Base-by-base conservation (phyloP, 2,329 filamentous ascomycete genomes). In the Ophiostoma ulmi region DNA sequence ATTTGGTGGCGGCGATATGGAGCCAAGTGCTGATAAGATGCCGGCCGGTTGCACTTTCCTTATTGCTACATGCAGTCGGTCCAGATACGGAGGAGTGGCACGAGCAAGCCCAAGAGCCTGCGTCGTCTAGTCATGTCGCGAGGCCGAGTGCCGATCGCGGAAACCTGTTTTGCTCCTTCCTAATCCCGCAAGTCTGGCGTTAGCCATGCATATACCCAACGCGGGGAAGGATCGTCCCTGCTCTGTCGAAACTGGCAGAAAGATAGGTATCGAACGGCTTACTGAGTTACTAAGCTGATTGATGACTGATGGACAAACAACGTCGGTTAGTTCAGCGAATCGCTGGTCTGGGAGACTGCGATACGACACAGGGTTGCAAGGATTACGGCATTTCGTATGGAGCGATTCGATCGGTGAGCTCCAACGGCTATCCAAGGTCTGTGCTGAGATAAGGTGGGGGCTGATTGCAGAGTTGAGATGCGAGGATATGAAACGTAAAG, bases 151-250 rank as follows among this genome's bases (percentile, higher is more conserved):
- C 10, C 52, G 52, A 58, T 58, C 52, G 11, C 22, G 52, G 52
- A 58, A 58, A 58, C 52, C 52, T 58, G 52, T 14, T 44, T 58
- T 58, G 8, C 52, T 58, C 52, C 52, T 58, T 58, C 52, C 52
- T 58, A 58, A 58, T 58, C n/a, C 52, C 52, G 52, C 52, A 58
- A 58, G 52, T 5, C 52, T 58, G 52, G 52, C 52, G 52, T 31
- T 58, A 58, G 13, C 44, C 52, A 58, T 58, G 52, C 52, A 26
- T 14, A 44, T 11, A 22, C 52, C 22, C n/a, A 14, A 13, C 22
- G 52, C 52, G 52, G 52, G 52, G 52, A 58, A 58, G 52, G 52
- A 26, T 58, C 52, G 52, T 4, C 52, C 44, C 14, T 48, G 17
- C 14, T 48, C 20, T 17, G 44, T 5, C 14, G 3, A 48, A 4